Conservation (phyloP, 2,329 filamentous ascomycete genomes). For the Aspergillus fumigatus region DNA sequence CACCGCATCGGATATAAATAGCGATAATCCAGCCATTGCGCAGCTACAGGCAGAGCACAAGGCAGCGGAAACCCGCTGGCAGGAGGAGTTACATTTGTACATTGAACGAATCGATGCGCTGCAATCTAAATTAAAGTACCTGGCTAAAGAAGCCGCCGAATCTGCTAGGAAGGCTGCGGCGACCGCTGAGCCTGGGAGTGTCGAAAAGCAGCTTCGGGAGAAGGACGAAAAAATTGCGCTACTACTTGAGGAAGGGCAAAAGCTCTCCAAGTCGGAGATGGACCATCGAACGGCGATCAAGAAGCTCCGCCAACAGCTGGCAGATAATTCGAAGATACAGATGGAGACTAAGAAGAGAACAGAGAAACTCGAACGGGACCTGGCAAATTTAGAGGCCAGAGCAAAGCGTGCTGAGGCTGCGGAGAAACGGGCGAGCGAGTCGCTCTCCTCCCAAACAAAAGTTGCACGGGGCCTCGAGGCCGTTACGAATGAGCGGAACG, state of each 20-base stretch:
- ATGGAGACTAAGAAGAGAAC: constrained; percentile 52
- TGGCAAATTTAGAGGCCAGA: constrained; percentile 47
- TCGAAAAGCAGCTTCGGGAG: constrained; percentile 76
- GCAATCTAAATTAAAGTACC: constrained; percentile 83
- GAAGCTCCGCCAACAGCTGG: constrained; percentile 58
- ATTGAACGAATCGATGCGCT: constrained; percentile 88
- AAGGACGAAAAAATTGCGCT: constrained; percentile 87
- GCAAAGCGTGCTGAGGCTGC: constrained; percentile 57
- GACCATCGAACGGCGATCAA: constrained; percentile 80
- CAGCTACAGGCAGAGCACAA: constrained; percentile 49
- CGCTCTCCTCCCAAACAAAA: constrained; percentile 48
- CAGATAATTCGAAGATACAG: constrained; percentile 50
- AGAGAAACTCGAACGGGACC: constrained; percentile 55
- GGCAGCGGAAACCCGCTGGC: constrained; percentile 55
- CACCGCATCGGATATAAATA: constrained; percentile 18
- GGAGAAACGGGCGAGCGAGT: constrained; percentile 54
- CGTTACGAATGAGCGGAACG: constrained; percentile 59
- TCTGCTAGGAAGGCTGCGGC: constrained; percentile 65
- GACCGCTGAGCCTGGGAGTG: constrained; percentile 59
- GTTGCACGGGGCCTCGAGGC: constrained; percentile 55
- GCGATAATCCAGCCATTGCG: constrained; percentile 44
- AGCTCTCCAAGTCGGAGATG: constrained; percentile 78
- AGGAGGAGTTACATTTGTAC: constrained; percentile 78
- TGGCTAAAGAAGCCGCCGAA: constrained; percentile 74
- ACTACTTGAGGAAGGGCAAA: constrained; percentile 88